Evolutionary conservation across 73 alveolate genomes (phyloP), one percentile per base, ranked within the genome.

Genomic region (Uronychia binucleata): DNA sequence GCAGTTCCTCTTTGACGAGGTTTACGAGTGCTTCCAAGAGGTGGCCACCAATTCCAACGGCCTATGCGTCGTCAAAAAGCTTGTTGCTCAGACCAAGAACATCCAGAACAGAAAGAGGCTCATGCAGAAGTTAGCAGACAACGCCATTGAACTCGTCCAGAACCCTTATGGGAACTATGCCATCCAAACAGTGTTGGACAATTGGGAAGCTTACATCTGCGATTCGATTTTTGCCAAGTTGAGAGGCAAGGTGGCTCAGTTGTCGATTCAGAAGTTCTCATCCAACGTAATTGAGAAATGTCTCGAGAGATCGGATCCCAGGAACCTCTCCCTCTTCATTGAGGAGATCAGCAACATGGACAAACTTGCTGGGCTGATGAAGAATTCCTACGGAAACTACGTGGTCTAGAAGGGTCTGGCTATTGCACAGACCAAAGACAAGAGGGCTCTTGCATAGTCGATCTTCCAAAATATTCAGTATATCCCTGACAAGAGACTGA

Each of bases 91-190:
- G 57, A 91, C 93, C 29, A 60, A 74, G 67, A 34, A 80, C 75
- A 28, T 59, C 1, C 88, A 34, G 13, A 83, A 59, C 35, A 74
- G 92, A 75, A 78, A 58, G 32, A 58, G 46, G 80, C 77, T 95
- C 32, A 87, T 91, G 85, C 81, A 85, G 29, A 82, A 59, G 76
- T 74, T 93, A 1, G 19, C 78, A 19, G 96, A 87, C 34, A 91
- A 95, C 81, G 95, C 97, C 31, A 83, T 89, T 77, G 98, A 97
- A 33, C 85, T 97, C 46, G 96, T 94, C 25, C 94, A 95, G 89
- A 93, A 88, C 80, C 99, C 99, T 31, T 97, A 89, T 86, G 99
- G 99, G 27, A 97, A 97, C 89, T 97, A 95, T 80, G 98, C 98
- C 29, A 93, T 96, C 58, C 79, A 80, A 77, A 77, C 46, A 76